Evolutionary conservation across 768 basidiomycete species (phyloP).

Genomic region (Lactarius pseudohatsudake): DNA sequence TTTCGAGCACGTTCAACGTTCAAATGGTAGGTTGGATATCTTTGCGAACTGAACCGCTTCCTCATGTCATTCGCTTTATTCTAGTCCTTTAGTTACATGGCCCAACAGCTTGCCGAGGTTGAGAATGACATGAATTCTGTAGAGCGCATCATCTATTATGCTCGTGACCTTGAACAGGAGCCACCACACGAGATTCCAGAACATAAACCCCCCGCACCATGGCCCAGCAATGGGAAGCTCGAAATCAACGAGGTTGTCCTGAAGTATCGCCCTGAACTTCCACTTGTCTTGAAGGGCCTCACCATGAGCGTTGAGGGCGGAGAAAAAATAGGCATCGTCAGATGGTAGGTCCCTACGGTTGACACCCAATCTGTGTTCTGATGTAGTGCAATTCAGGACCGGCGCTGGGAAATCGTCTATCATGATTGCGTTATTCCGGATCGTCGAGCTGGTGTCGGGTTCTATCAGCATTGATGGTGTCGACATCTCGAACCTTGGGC

Average conservation of each 20-base stretch:
- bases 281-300: constrained; percentile 88
- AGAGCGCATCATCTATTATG: constrained; percentile 82
- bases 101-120: constrained; percentile 78
- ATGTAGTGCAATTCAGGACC: constrained; percentile 50
- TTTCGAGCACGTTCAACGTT: too few species aligned
- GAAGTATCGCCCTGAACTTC: constrained; percentile 85
- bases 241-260: constrained; percentile 75
- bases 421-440: constrained; percentile 82
- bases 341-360: constrained; percentile 43
- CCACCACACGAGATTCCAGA: constrained; percentile 65
- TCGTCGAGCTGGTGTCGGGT: constrained; percentile 81
- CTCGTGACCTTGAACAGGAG: constrained; percentile 81
- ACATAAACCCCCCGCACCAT: constrained; percentile 55
- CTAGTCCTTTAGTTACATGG: constrained; percentile 70
- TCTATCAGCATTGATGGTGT: constrained; percentile 76
- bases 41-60: background rate
- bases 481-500: constrained; percentile 77
- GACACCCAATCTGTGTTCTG: background rate
- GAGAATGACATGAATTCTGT: constrained; percentile 93
- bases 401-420: constrained; percentile 90
- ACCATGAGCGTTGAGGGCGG: too few species aligned
- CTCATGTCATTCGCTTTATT: background rate
- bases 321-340: constrained; percentile 92
- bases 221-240: constrained; percentile 76
- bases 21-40: constrained; percentile 54